Evolutionary conservation across 176 grass and related monocot species (phyloP).

Genomic region (bread wheat (Triticum aestivum)): IWGSC_CS_RefSeq_v2.1 NC_057804.1:96422895-96423394

Average conservation of each 20-base stretch:
- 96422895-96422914: conserved; percentile 31
- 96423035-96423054: neutral
- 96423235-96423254: neutral
- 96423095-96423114: conserved; percentile 3
- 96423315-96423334: neutral
- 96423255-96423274: neutral
- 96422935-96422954: conserved; percentile 42
- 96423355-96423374: neutral
- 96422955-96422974: conserved; percentile 33
- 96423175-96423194: neutral
- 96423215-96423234: neutral
- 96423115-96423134: neutral
- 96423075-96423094: neutral
- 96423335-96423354: neutral
- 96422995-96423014: conserved; percentile 9
- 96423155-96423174: neutral
- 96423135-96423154: neutral
- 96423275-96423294: conserved; percentile 2
- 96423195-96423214: neutral
- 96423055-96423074: conserved; percentile 5
- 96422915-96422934: conserved; percentile 12
- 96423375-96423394: neutral
- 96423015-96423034: neutral
- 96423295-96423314: neutral
- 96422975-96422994: conserved; percentile 71